Base-by-base conservation (phyloP, 148 eudicot genomes). In the Rhododendron vialii region DNA sequence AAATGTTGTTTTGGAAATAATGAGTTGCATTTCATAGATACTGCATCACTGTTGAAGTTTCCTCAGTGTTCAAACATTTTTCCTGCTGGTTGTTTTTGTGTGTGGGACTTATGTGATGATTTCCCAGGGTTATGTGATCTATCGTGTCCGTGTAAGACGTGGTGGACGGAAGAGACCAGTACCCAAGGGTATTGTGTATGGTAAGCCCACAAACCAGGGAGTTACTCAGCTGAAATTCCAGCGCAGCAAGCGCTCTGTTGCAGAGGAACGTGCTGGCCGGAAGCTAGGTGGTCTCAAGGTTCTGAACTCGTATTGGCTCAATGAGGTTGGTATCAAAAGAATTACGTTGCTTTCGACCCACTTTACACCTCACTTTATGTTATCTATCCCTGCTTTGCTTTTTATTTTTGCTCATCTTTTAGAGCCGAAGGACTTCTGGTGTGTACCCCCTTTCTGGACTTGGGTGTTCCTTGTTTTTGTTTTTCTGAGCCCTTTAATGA, bases 291-390 rank as follows among this genome's bases (percentile, higher is more conserved):
- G 88, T 30, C 88, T 90, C 67, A 91, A 87, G 79, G 92, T 91
- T 80, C 91, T 91, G 61, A 91, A 91, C 80, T 91, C 92, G 4
- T 91, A 91, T 78, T 91, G 92, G 92, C 80, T 86, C 86, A 91
- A 90, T 28, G 92, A 90, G 89, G 91, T 89, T 80, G 8, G 84
- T 78, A 69, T 80, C 15, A 36, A 75, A 8, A n/a, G 28, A 24
- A 33, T 43, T 51, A 3, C 8, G 22, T 48, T 71, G 4, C 69
- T 69, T 53, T 33, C 48, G 11, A n/a, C 26, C 20, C 67, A 33
- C 38, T 55, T 51, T 6, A 15, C 45, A 0, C 10, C 43, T 51
- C 47, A 2, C 24, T 28, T 14, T 14, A 13, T 80, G 43, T 35
- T 1, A 30, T 50, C 13, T 51, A 6, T 51, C 14, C 12, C 28